phyloP scores from a whole-genome alignment of 768 basidiomycete genomes.

The Lactifluus volemus region DNA sequence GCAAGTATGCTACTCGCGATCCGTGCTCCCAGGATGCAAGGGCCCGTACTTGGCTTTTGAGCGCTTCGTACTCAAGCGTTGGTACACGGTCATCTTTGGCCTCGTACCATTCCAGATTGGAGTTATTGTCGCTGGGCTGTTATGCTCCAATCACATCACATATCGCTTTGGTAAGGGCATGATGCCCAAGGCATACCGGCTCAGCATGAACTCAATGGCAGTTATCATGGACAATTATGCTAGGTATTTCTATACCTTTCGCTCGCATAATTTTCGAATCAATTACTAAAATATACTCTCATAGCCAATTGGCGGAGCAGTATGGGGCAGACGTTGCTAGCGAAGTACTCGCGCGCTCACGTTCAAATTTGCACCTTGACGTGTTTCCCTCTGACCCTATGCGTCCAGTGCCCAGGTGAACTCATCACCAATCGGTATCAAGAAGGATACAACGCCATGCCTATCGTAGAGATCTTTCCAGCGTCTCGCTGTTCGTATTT shows the following conservation, averaged over 20 bases:
- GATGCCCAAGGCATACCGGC: conserved; percentile 77
- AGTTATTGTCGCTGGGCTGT: conserved; percentile 52
- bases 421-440: background rate
- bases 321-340: conserved; percentile 58
- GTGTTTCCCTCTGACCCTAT: conserved; percentile 26
- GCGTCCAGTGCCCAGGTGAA: background rate
- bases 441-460: background rate
- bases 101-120: conserved; percentile 60
- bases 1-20: conserved; percentile 67
- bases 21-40: conserved; percentile 69
- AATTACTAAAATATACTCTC: background rate
- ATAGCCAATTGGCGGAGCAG: conserved; percentile 64
- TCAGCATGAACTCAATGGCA: conserved; percentile 66
- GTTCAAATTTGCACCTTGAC: conserved; percentile 40
- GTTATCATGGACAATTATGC: conserved; percentile 83
- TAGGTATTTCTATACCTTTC: conserved; percentile 37
- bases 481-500: background rate
- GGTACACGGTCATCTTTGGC: conserved; percentile 59
- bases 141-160: conserved; percentile 79
- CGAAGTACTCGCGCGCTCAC: conserved; percentile 49
- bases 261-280: background rate
- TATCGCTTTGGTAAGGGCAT: conserved; percentile 84
- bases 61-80: conserved; percentile 42
- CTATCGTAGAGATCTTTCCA: background rate
- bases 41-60: conserved; percentile 50